Base-by-base conservation (phyloP, 441 rosid species). In the Bruguiera hainesii region DNA sequence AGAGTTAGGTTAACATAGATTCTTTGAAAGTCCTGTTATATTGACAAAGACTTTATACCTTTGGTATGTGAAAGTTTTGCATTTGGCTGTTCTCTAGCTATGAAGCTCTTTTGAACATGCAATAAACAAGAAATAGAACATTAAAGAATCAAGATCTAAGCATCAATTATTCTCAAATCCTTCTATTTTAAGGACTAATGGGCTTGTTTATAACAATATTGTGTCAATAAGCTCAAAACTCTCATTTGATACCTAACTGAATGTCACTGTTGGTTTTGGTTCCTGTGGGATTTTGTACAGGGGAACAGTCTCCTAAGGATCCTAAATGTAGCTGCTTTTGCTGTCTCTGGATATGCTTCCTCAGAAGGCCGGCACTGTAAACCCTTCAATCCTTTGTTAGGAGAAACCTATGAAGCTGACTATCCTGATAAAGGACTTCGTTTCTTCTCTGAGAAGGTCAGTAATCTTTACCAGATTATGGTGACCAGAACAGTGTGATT, bases 361-460 rank as follows among this genome's bases (percentile, higher is more conserved):
- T 86, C 99, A 19, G 91, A 91, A 74, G 94, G 98, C 21, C 83
- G 99, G 57, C 96, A 90, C 56, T 92, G 99, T 79, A 95, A 95
- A 84, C 99, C 99, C 25, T 95, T 95, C 73, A 95, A 95, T 74
- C 99, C 99, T 76, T 82, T 95, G 75, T 85, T 95, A 11, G 98
- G 99, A 76, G 99, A 95, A 87, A 95, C 98, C 56, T 95, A 86
- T 67, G 99, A 95, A 83, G 99, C 99, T 52, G 93, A 95, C 69
- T 95, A 65, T 86, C 96, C 95, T 51, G 99, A 95, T 46, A 86
- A 78, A 79, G 99, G 98, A 71, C 71, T 95, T 75, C 90, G 87
- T 59, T 95, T 95, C 86, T 88, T 92, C 84, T 91, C 98, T 20
- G 99, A 94, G 80, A 94, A 94, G 98, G 99, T 94, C 35, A 72